phyloP scores from a whole-genome alignment of 306 rosid genomes.

The Comarum palustre region DNA sequence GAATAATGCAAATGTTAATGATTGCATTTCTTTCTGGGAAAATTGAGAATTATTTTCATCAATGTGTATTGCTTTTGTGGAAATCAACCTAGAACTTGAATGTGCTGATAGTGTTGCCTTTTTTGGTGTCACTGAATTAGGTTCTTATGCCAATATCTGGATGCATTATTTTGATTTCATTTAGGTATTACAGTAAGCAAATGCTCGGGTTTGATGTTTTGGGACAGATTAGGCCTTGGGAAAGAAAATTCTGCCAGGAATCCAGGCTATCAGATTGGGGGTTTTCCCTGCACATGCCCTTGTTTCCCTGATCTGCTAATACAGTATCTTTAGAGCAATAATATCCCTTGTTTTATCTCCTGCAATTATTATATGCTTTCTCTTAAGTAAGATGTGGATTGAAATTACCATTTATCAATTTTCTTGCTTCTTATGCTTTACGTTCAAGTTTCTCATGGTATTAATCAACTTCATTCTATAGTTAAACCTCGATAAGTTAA shows the following conservation, averaged over 20 bases:
- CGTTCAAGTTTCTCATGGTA: neutral
- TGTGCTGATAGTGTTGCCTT: neutral
- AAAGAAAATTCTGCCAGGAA: conserved; percentile 6
- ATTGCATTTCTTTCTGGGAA: neutral
- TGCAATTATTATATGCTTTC: neutral
- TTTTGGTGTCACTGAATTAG: neutral
- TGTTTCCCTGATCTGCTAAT: conserved; percentile 5
- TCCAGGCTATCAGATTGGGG: conserved; percentile 14
- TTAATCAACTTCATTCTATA: too few relatives aligned
- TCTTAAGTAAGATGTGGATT: neutral
- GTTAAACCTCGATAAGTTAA: too few relatives aligned
- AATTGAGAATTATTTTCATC: neutral
- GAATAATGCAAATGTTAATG: neutral
- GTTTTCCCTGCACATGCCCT: conserved; percentile 13
- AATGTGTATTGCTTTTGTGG: neutral
- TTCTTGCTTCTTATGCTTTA: neutral
- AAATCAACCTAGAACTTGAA: neutral
- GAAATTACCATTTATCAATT: neutral
- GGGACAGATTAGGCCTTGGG: conserved; percentile 13
- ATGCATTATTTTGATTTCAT: conserved; percentile 7
- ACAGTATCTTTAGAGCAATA: neutral
- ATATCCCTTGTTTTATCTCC: conserved; percentile 8
- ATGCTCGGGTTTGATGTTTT: neutral
- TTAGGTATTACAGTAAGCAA: conserved; percentile 1
- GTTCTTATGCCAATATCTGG: neutral